phyloP scores from a whole-genome alignment of 495 filamentous ascomycete species.

The Penicillium angulare region DNA sequence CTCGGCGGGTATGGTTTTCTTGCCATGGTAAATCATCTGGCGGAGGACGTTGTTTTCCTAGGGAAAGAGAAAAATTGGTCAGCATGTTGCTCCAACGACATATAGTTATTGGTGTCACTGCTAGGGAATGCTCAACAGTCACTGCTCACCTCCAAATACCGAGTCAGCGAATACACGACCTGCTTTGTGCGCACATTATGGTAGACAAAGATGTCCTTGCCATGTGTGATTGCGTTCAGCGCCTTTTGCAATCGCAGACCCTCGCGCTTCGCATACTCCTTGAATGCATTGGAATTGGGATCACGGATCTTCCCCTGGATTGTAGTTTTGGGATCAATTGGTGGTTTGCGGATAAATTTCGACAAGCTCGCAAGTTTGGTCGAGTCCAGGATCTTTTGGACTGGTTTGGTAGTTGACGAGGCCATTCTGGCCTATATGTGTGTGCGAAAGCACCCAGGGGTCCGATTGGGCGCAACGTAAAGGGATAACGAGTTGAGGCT shows the following conservation, averaged over 20 bases:
- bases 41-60: constrained; percentile 65
- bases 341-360: constrained; percentile 41
- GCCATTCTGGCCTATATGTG: constrained; percentile 39
- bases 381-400: constrained; percentile 42
- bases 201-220: constrained; percentile 79
- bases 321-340: constrained; percentile 33
- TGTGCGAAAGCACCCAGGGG: constrained; percentile 4
- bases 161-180: constrained; percentile 76
- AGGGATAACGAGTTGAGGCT: background rate
- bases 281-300: constrained; percentile 43
- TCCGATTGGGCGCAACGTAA: background rate
- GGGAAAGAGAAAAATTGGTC: constrained; percentile 3
- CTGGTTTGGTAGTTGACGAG: constrained; percentile 27
- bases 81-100: too few relatives aligned
- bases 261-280: constrained; percentile 36
- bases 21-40: constrained; percentile 86
- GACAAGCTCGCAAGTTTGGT: constrained; percentile 42
- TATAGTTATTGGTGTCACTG: too few relatives aligned
- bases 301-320: constrained; percentile 43
- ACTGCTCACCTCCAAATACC: constrained; percentile 61
- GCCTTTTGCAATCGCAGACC: constrained; percentile 46
- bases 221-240: constrained; percentile 49
- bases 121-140: too few relatives aligned
- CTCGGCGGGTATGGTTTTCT: constrained; percentile 75
- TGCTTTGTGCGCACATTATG: constrained; percentile 77